Conservation (phyloP, 495 filamentous ascomycete genomes). For the Cercophora samala region DNA sequence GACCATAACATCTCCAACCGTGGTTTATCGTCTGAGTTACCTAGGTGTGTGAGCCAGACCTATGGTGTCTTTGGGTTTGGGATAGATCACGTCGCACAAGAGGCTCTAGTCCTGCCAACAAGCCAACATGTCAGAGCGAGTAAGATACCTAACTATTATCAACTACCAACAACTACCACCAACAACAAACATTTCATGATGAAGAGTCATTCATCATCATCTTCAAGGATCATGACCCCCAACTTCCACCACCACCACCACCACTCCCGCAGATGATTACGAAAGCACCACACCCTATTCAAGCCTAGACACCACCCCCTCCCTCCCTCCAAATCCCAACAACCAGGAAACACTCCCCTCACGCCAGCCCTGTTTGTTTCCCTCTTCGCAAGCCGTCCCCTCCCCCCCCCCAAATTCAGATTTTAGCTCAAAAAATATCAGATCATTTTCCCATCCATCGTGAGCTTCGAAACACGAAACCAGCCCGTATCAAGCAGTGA, state of each 20-base stretch:
- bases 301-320: not conserved
- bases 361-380: too few relatives aligned
- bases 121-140: not conserved
- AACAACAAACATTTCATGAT: not conserved
- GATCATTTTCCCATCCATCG: not conserved
- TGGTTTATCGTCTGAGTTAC: not conserved
- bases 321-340: not conserved
- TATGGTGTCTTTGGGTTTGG: not conserved
- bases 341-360: not conserved
- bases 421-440: not conserved
- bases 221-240: not conserved
- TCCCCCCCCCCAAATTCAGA: too few relatives aligned
- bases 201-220: not conserved
- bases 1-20: not conserved
- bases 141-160: not conserved
- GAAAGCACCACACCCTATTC: not conserved
- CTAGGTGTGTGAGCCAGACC: not conserved
- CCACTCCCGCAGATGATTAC: not conserved
- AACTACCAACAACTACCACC: not conserved
- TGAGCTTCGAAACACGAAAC: not conserved
- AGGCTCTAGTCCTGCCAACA: not conserved
- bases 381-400: not conserved
- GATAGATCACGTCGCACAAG: not conserved
- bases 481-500: not conserved
- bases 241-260: not conserved